These are phyloP conservation scores for Hypomontagnella monticulosa DNA, from an alignment of 495 filamentous ascomycete genomes.

Conservation along the genomic window DNA sequence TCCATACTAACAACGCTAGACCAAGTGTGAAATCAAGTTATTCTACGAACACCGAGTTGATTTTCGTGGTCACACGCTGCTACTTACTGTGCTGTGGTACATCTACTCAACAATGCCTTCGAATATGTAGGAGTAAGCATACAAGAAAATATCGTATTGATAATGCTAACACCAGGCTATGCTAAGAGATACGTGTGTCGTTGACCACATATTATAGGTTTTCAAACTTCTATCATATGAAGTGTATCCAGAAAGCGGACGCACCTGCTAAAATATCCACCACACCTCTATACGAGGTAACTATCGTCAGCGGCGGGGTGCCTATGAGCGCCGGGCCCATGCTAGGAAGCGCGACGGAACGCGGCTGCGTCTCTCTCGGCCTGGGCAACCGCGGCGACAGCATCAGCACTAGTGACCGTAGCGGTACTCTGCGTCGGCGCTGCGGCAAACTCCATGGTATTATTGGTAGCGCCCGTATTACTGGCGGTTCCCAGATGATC, in stretches of 20 bases:
- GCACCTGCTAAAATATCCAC: not conserved
- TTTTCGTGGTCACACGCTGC: not conserved
- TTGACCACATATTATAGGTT: too few relatives aligned
- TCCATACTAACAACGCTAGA: slow-evolving; percentile 9
- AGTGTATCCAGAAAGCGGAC: not conserved
- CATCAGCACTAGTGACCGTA: slow-evolving; percentile 23
- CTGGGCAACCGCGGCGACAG: slow-evolving; percentile 15
- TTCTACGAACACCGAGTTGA: not conserved
- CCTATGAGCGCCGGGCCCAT: slow-evolving; percentile 15
- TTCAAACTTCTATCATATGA: too few relatives aligned
- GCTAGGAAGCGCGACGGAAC: slow-evolving; percentile 28
- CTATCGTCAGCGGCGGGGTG: slow-evolving; percentile 16
- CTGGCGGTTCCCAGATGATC: slow-evolving; percentile 8
- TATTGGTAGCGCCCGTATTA: slow-evolving; percentile 15
- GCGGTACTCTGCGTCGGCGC: slow-evolving; percentile 5
- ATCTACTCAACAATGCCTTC: not conserved
- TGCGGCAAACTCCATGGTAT: slow-evolving; percentile 7
- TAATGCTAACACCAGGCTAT: slow-evolving; percentile 1
- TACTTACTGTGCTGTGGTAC: not conserved
- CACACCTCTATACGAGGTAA: slow-evolving; percentile 13
- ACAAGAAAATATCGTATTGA: not conserved
- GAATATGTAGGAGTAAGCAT: not conserved
- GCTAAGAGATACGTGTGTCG: not conserved
- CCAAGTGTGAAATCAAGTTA: slow-evolving; percentile 18
- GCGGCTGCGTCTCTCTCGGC: slow-evolving; percentile 19